These are phyloP conservation scores for Camellia granthamiana DNA, from an alignment of 148 eudicot species.

Conservation along the genomic window DNA sequence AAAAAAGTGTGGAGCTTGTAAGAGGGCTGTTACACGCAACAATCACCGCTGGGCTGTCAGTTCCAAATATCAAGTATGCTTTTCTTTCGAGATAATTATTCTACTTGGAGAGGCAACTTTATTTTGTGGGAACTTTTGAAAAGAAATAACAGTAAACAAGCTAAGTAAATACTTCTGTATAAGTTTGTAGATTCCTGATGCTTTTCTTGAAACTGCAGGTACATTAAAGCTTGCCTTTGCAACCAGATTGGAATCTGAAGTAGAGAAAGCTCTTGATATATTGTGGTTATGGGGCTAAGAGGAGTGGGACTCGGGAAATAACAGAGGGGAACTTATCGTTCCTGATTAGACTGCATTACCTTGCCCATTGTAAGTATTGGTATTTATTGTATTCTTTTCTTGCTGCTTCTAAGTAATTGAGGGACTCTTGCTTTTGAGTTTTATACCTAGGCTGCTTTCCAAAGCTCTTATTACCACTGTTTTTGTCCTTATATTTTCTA, in stretches of 20 bases:
- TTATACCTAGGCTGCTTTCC: slow-evolving; percentile 9
- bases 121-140: background rate
- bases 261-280: background rate
- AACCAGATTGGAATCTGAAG: slow-evolving; percentile 9
- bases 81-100: slow-evolving; percentile 12
- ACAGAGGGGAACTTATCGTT: background rate
- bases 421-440: slow-evolving; percentile 3
- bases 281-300: background rate
- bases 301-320: slow-evolving; percentile 8
- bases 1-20: background rate
- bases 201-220: slow-evolving; percentile 23
- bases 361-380: background rate
- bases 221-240: slow-evolving; percentile 15
- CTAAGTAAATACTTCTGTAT: background rate
- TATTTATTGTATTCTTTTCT: background rate
- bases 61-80: background rate
- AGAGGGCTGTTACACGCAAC: background rate
- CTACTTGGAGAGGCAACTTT: background rate
- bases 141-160: background rate
- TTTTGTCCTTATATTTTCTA: background rate
- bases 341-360: background rate
- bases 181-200: slow-evolving; percentile 18
- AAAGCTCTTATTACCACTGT: background rate
- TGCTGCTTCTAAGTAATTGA: background rate
- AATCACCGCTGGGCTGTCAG: background rate